Conservation (phyloP, 441 rosid species). For the Brassica balearica region DNA sequence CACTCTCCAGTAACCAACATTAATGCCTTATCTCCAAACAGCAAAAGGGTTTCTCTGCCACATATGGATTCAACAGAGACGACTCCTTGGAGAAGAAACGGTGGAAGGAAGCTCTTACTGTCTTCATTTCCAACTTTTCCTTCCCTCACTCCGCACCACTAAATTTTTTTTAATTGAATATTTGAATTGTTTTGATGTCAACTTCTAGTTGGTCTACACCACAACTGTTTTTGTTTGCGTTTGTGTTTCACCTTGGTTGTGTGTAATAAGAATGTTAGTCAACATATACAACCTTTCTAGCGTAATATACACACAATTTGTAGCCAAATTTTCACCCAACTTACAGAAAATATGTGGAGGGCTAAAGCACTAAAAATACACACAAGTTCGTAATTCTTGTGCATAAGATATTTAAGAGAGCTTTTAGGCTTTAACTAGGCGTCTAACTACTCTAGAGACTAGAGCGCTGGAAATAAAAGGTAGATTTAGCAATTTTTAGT, state of each 20-base stretch:
- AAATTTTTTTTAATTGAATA: constrained; percentile 20
- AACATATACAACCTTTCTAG: neutral
- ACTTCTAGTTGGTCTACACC: constrained; percentile 59
- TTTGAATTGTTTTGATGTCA: constrained; percentile 51
- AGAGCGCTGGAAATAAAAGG: too few species aligned
- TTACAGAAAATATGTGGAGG: neutral
- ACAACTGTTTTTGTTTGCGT: neutral
- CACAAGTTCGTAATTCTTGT: neutral
- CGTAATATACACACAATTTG: neutral
- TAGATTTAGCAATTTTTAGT: too few species aligned
- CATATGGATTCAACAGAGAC: constrained; percentile 59
- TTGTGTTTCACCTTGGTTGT: neutral
- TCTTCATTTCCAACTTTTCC: constrained; percentile 87
- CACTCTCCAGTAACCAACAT: constrained; percentile 34
- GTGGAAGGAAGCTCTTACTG: constrained; percentile 74
- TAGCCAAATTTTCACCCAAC: neutral
- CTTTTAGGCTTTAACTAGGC: too few species aligned
- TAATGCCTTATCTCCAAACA: constrained; percentile 79
- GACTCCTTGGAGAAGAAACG: constrained; percentile 59
- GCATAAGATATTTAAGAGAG: neutral
- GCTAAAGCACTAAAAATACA: neutral
- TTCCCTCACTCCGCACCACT: constrained; percentile 46
- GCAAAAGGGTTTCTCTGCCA: constrained; percentile 88
- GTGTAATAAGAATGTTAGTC: constrained; percentile 7
- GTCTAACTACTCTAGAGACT: too few species aligned